Evolutionary conservation across 1,284 basidiomycete species (phyloP), one percentile per base, ranked within the genome.

Genomic region (Fomes fomentarius): DNA sequence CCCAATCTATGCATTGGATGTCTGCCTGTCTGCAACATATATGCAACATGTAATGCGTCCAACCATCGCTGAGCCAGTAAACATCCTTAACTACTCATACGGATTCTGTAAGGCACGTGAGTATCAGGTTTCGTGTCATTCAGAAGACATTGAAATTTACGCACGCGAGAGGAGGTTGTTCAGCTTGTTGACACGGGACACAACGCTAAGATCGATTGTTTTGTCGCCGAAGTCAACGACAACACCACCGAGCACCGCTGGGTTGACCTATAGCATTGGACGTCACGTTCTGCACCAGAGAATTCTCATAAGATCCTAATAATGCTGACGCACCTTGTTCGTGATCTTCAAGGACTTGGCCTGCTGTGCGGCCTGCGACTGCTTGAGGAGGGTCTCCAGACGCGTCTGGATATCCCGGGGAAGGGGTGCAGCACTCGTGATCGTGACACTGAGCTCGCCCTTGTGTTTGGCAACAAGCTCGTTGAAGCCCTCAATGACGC

Each of bases 191-290:
- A 99, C 94, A 57, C 93, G 91, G 57, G 91, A 93, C 49, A 89
- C 87, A 50, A 97, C 96, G 66, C 92, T 94, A 61, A 98, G 83
- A 77, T 99, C 97, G 66, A 98, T 91, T 52, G 93, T 95, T 82
- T 96, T 96, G 81, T 98, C 96, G 63, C 94, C 97, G 72, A 99
- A 96, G 78, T 99, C 96, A 52, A 99, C 91, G 54, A 97, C 81
- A 58, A 98, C 77, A 52, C 96, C 96, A 57, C 94, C 95, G 55
- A 97, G 76, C 56, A 96, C 79, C 15, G 84, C 78, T 43, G 93
- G 86, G 79, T 96, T 95, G 67, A 97, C 89, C 91, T 94, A 57
- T 11, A 42, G 25, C 1, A n/a, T 17, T 15, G 21, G 14, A 31
- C 25, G 39, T 30, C 38, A 26, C 14, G 26, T 4, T 14, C 14